Evolutionary conservation across 352 stramenopile genomes (phyloP), one percentile per base, ranked within the genome.

Genomic region (Globisporangium spinosum): DNA sequence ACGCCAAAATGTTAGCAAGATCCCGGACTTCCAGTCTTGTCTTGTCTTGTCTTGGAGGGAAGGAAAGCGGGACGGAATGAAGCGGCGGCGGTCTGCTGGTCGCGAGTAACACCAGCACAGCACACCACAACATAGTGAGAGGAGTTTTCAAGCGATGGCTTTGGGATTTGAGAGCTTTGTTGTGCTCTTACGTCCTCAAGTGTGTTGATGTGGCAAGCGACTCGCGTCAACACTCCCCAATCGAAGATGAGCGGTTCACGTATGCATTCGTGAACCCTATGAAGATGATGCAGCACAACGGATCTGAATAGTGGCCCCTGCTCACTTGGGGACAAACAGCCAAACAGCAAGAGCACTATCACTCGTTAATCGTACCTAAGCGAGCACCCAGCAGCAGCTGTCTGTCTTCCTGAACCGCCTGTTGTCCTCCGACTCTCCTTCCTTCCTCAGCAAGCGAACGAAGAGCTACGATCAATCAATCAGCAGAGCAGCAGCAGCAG

Each of bases 361-460:
- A 17, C 13, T 49, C 40, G 15, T 22, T 12, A 47, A 47, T 49
- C 56, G 56, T 12, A 62, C 56, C 45, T 62, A n/a, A n/a, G 0
- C 56, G 56, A n/a, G 56, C n/a, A 13, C 29, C 29, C 3, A 32
- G 4, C 25, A 45, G 9, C 32, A 62, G 29, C 20, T 29, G 55
- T 15, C 27, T 22, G 43, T 51, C 43, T 49, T n/a, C 40, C 40
- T 49, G 40, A 49, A 49, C 40, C 40, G 40, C 54, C 15, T 34
- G 54, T 34, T 43, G 20, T 45, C 56, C 43, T 49, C 56, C 49
- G 56, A 62, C 56, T 62, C 56, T 62, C 32, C 56, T 62, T 45
- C 32, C 7, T 38, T 38, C 12, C 15, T 62, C 29, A 49, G 32
- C 20, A 23, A 60, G 17, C 17, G 22, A 23, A 23, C 43, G 15